Evolutionary conservation across 345 rosid genomes (phyloP), one percentile per base, ranked within the genome.

Genomic region (Luvunga scandens): DNA sequence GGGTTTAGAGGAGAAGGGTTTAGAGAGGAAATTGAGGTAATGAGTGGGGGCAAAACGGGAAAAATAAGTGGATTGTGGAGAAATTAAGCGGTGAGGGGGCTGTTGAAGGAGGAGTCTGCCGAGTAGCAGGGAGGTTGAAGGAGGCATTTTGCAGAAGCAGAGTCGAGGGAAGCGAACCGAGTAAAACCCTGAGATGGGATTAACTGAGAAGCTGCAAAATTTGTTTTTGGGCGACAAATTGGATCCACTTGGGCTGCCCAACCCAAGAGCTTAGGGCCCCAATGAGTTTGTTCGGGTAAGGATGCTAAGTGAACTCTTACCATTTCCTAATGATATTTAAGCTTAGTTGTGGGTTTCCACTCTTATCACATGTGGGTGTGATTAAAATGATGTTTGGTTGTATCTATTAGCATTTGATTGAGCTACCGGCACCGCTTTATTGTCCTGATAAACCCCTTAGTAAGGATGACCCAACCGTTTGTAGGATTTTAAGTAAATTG

Each of bases 51-150:
- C 12, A 8, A 73, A 78, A 4, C 21, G 77, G n/a, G 85, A 75
- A 65, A 78, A 38, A 33, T 85, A 36, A 34, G 80, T 31, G n/a
- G 63, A 73, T 5, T 45, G 77, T 45, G 61, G 56, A 27, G 13
- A 60, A 68, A 75, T 74, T 13, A 70, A 31, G 21, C 60, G 69
- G 1, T 72, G 79, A 19, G 75, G 24, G 38, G 62, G 14, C 66
- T 75, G 77, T 9, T 45, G 87, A 75, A 69, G 84, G 38, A 90
- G 85, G 1, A 89, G 85, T 6, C 86, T 79, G 55, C 91, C 90
- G 77, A 90, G 91, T 42, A 88, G 92, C 78, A 80, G 86, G 24
- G 87, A 87, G 69, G 80, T 81, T 72, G 85, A 83, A 56, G 91
- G 86, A 77, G 92, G 91, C 93, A 91, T 90, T 82, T 83, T 6